These are phyloP conservation scores for Fusarium mundagurra DNA, from an alignment of 2,329 filamentous ascomycete species.

Conservation along the genomic window DNA sequence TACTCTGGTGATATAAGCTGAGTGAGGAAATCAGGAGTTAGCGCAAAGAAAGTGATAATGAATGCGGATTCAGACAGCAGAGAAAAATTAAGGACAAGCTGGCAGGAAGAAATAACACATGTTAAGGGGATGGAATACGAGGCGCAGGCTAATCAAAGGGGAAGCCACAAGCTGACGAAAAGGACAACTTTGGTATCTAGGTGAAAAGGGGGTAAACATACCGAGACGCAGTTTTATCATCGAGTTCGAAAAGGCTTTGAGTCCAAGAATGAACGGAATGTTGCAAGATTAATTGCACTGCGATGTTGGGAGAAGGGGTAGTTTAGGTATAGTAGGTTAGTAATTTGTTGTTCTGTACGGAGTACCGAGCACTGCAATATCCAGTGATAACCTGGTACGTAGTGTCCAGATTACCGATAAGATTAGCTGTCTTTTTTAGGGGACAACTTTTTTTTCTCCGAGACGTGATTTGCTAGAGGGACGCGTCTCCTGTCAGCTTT, in stretches of 20 bases:
- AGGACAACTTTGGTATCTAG: background rate
- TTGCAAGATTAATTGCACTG: slow-evolving; percentile 18
- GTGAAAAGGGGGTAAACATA: slow-evolving; percentile 26
- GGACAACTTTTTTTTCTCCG: slow-evolving; percentile 16
- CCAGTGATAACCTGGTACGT: slow-evolving; percentile 13
- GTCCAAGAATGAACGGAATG: slow-evolving; percentile 30
- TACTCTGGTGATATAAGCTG: slow-evolving; percentile 32
- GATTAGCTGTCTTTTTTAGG: slow-evolving; percentile 19
- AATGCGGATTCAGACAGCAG: slow-evolving; percentile 26
- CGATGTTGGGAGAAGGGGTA: slow-evolving; percentile 5
- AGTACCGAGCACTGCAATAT: background rate
- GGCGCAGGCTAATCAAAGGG: slow-evolving; percentile 24
- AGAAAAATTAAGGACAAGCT: slow-evolving; percentile 39
- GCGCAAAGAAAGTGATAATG: background rate
- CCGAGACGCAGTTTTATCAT: slow-evolving; percentile 9
- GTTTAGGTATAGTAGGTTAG: background rate
- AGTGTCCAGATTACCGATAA: slow-evolving; percentile 25
- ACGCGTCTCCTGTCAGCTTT: slow-evolving; percentile 26
- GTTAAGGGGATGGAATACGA: slow-evolving; percentile 27
- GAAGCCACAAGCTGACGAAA: slow-evolving; percentile 17
- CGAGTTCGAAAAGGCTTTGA: background rate
- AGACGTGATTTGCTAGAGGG: slow-evolving; percentile 32
- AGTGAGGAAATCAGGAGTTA: slow-evolving; percentile 17
- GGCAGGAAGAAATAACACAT: slow-evolving; percentile 20
- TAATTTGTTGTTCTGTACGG: background rate